Percentiles rank a stretch among this genome's conserved stretches.
phyloP scores from a whole-genome alignment of 208 protist species.

The Wallacemonas sp. region DNA sequence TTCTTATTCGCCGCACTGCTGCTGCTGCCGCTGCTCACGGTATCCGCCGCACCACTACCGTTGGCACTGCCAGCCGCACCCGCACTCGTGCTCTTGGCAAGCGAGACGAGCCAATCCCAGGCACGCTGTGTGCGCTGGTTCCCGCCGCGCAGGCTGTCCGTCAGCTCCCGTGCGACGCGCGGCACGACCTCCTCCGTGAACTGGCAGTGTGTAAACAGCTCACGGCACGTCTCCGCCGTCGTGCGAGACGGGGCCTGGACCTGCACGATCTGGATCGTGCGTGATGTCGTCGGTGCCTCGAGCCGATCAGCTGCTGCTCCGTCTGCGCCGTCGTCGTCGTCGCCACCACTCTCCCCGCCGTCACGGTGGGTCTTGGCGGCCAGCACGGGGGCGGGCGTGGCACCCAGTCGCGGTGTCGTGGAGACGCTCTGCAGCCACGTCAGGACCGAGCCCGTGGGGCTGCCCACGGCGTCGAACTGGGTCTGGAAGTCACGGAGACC shows the following conservation, averaged over 20 bases:
- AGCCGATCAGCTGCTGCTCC: constrained; percentile 19
- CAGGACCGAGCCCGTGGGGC: constrained; percentile 26
- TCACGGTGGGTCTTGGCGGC: constrained; percentile 13
- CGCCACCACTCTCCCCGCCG: constrained; percentile 12
- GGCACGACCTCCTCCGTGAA: constrained; percentile 8
- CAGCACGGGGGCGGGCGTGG: constrained; percentile 28
- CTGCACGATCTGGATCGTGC: constrained; percentile 42
- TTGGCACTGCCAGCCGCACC: too few species aligned
- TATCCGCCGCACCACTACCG: too few species aligned
- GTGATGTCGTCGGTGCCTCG: constrained; percentile 28
- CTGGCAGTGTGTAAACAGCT: constrained; percentile 10
- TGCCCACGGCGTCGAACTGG: not conserved
- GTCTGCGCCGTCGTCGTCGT: constrained; percentile 17
- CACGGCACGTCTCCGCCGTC: constrained; percentile 10
- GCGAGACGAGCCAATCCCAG: constrained; percentile 1
- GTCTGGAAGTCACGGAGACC: constrained; percentile 16
- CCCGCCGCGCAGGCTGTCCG: not conserved
- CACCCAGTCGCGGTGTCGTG: constrained; percentile 41
- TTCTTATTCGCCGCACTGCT: too few species aligned
- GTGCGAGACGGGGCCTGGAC: constrained; percentile 33
- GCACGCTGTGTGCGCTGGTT: not conserved
- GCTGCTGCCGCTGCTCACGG: not conserved
- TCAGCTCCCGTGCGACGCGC: not conserved
- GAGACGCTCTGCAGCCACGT: constrained; percentile 77
- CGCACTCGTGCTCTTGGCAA: too few species aligned